Evolutionary conservation across 805 yeast species (phyloP).

Genomic region (Candida silvicultrix): DNA sequence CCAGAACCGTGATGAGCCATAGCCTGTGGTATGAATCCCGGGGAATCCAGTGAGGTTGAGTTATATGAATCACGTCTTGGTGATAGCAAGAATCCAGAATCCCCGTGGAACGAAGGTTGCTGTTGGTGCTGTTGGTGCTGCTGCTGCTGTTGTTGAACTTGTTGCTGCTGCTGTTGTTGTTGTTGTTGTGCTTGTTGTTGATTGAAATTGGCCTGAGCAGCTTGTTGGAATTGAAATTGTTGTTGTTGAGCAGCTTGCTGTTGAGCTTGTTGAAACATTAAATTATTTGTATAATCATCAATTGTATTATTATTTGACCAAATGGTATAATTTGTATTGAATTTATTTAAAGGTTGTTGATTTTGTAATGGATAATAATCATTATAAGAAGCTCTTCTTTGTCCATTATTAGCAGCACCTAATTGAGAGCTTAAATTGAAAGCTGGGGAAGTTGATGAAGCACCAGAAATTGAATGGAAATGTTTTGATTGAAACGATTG

Average conservation of each 20-base stretch:
- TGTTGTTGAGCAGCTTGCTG: slow-evolving; percentile 2
- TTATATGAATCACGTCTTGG: slow-evolving; percentile 3
- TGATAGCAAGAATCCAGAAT: not conserved
- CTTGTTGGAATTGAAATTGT: not conserved
- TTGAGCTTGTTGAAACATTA: slow-evolving; percentile 1
- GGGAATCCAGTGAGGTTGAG: not conserved
- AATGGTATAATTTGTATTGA: not conserved
- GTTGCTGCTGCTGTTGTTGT: not conserved
- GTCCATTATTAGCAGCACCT: not conserved
- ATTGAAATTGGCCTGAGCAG: slow-evolving; percentile 2
- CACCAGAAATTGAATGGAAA: not conserved
- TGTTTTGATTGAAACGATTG: not conserved
- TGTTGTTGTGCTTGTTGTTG: not conserved
- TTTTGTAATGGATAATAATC: no score
- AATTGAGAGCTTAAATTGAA: not conserved
- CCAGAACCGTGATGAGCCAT: not conserved
- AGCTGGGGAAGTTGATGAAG: not conserved
- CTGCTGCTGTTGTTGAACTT: slow-evolving; percentile 3
- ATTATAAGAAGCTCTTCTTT: slow-evolving; percentile 1
- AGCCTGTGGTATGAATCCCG: not conserved
- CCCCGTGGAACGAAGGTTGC: not conserved
- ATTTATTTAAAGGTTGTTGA: not conserved
- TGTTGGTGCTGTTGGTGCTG: not conserved
- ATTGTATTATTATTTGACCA: not conserved
- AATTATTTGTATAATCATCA: not conserved